phyloP scores from a whole-genome alignment of 495 filamentous ascomycete genomes.

The Hypomontagnella submonticulosa region DNA sequence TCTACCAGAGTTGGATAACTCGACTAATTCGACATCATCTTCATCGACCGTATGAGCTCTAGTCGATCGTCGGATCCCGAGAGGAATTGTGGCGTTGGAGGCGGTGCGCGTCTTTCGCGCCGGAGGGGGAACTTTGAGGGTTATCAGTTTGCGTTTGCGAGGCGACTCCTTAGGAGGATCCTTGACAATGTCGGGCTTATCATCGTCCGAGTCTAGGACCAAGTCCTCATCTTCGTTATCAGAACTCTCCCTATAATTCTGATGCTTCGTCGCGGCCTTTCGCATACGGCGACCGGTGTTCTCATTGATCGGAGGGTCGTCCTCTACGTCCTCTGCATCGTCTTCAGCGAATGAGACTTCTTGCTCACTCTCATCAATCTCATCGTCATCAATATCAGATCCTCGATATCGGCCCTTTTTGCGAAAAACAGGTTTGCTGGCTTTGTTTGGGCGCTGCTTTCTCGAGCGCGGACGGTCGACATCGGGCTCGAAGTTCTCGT shows the following conservation, averaged over 20 bases:
- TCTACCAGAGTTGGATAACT: constrained; percentile 79
- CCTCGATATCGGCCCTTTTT: constrained; percentile 59
- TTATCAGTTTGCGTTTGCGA: constrained; percentile 44
- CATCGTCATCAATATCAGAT: constrained; percentile 77
- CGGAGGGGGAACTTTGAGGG: constrained; percentile 41
- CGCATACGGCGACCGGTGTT: constrained; percentile 74
- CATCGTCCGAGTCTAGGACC: constrained; percentile 48
- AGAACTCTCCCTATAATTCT: constrained; percentile 60
- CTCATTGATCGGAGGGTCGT: constrained; percentile 70
- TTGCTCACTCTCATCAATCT: constrained; percentile 64
- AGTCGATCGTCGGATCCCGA: constrained; percentile 54
- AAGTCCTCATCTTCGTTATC: constrained; percentile 52
- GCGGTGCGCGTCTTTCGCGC: constrained; percentile 31
- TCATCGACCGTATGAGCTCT: constrained; percentile 58
- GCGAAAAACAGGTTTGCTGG: constrained; percentile 50
- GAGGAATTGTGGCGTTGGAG: constrained; percentile 25
- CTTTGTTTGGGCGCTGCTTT: constrained; percentile 51
- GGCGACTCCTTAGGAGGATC: constrained; percentile 42
- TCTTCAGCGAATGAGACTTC: constrained; percentile 70
- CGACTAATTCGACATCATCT: constrained; percentile 48
- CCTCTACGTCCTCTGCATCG: constrained; percentile 70
- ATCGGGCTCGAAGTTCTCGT: constrained; percentile 75
- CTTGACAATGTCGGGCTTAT: constrained; percentile 38
- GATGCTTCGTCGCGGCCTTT: constrained; percentile 64
- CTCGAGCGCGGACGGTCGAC: constrained; percentile 57